Evolutionary conservation across 768 basidiomycete species (phyloP).

Genomic region (Calocybe gangraenosa): DNA sequence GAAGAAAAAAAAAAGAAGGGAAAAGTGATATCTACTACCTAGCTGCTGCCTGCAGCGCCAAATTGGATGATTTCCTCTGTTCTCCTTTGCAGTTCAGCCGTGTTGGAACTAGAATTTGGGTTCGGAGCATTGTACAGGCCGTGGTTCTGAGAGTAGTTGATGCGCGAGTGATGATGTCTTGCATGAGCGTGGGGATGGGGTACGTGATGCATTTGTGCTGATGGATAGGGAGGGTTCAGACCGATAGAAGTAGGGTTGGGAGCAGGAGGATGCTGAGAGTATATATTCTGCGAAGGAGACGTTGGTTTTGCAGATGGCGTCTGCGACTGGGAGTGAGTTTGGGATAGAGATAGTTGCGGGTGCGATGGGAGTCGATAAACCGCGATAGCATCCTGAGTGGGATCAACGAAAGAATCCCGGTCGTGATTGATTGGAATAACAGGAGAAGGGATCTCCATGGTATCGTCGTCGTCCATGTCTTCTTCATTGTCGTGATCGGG

Average conservation of each 20-base stretch:
- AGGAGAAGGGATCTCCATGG: conserved; percentile 19
- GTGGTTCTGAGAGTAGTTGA: conserved; percentile 34
- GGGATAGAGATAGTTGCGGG: conserved; percentile 10
- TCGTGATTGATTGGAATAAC: conserved; percentile 15
- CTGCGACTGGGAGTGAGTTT: conserved; percentile 12
- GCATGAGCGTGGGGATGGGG: conserved; percentile 79
- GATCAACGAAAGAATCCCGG: conserved; percentile 22
- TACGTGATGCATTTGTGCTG: conserved; percentile 71
- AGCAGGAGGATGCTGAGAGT: conserved; percentile 12
- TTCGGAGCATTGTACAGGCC: conserved; percentile 34
- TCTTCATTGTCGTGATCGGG: conserved; percentile 17
- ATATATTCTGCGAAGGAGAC: conserved; percentile 17
- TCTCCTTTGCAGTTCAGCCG: conserved; percentile 34
- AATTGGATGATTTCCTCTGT: conserved; percentile 49
- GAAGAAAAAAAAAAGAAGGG: conserved; percentile 16
- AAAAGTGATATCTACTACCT: conserved; percentile 6
- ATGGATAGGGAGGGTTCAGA: conserved; percentile 55
- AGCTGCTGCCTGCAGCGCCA: conserved; percentile 23
- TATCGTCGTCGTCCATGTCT: conserved; percentile 40
- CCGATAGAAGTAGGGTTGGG: conserved; percentile 37
- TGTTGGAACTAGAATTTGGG: conserved; percentile 25
- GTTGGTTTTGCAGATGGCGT: conserved; percentile 17
- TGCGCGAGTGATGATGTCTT: conserved; percentile 59
- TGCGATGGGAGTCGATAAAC: conserved; percentile 23
- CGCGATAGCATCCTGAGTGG: conserved; percentile 19